A percentile compares a stretch with the other conserved stretches of the same genome.
These are phyloP conservation scores for Arthrobotrys pseudoclavata DNA, from an alignment of 2,329 filamentous ascomycete species.

Conservation along the genomic window DNA sequence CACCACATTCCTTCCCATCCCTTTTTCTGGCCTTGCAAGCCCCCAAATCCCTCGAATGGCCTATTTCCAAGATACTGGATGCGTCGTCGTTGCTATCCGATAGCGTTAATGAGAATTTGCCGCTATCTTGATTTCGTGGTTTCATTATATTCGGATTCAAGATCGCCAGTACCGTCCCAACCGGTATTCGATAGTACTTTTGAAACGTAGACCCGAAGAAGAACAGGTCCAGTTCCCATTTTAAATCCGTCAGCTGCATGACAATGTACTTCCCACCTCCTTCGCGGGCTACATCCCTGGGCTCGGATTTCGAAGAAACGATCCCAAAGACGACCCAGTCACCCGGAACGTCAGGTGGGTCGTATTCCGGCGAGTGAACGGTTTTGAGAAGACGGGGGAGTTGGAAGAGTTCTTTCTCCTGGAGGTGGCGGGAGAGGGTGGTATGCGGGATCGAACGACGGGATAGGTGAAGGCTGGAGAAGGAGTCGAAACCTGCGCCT, in stretches of 20 bases:
- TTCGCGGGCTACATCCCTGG: conserved; percentile 74
- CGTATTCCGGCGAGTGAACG: conserved; percentile 85
- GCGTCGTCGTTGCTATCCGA: conserved; percentile 75
- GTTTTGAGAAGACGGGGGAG: conserved; percentile 84
- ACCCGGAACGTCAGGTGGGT: conserved; percentile 82
- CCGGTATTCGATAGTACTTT: conserved; percentile 91
- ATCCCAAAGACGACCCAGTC: conserved; percentile 92
- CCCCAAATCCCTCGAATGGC: conserved; percentile 84
- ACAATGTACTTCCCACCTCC: conserved; percentile 91
- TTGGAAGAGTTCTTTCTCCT: conserved; percentile 80
- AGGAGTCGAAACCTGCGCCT: conserved; percentile 77
- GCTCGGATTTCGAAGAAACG: conserved; percentile 88
- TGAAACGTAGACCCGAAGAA: conserved; percentile 92
- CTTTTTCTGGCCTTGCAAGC: conserved; percentile 88
- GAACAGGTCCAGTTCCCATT: conserved; percentile 91
- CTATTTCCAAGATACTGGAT: conserved; percentile 84
- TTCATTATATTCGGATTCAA: conserved; percentile 93
- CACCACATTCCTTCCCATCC: conserved; percentile 82
- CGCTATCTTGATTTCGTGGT: conserved; percentile 79
- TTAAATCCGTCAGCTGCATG: conserved; percentile 85
- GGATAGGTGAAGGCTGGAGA: conserved; percentile 85
- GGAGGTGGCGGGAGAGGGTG: conserved; percentile 81
- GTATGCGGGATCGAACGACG: conserved; percentile 86
- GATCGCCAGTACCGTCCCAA: conserved; percentile 91
- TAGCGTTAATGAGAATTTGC: conserved; percentile 86